phyloP scores from a whole-genome alignment of 371 early-diverging fungal genomes.

The Mortierella sp. region DNA sequence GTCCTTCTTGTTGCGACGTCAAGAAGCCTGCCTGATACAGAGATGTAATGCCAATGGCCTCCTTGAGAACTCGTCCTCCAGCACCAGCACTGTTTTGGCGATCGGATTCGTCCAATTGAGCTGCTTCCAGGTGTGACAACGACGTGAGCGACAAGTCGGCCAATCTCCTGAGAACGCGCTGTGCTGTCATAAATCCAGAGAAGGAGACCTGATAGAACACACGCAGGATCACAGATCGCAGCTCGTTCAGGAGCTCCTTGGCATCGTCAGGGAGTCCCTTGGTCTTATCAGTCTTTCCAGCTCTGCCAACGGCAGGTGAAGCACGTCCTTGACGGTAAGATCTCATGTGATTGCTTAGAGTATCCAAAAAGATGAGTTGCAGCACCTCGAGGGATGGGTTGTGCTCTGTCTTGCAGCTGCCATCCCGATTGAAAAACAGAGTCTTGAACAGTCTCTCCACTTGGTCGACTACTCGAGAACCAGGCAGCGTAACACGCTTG shows the following conservation, averaged over 20 bases:
- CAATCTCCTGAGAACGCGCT: slow-evolving; percentile 34
- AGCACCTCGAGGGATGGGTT: slow-evolving; percentile 31
- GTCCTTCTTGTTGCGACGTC: slow-evolving; percentile 34
- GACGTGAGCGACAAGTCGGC: slow-evolving; percentile 48
- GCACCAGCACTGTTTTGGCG: background rate
- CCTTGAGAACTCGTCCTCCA: slow-evolving; percentile 27
- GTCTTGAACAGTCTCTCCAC: slow-evolving; percentile 44
- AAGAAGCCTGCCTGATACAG: slow-evolving; percentile 46
- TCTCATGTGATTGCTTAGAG: slow-evolving; percentile 36
- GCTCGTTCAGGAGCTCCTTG: slow-evolving; percentile 32
- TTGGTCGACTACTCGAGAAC: slow-evolving; percentile 58
- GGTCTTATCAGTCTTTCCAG: background rate
- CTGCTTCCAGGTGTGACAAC: slow-evolving; percentile 43
- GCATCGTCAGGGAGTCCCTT: slow-evolving; percentile 20
- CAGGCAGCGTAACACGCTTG: slow-evolving; percentile 58
- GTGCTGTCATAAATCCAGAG: slow-evolving; percentile 4
- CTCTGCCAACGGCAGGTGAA: background rate
- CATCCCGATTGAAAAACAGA: slow-evolving; percentile 25
- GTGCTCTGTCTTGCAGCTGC: background rate
- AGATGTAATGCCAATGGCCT: slow-evolving; percentile 38
- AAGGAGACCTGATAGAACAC: slow-evolving; percentile 25
- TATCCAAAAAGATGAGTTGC: slow-evolving; percentile 52
- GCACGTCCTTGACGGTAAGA: slow-evolving; percentile 10
- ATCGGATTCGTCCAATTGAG: slow-evolving; percentile 13
- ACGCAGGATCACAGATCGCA: slow-evolving; percentile 27